phyloP scores from a whole-genome alignment of 208 protist genomes.

The Acanthamoeba healyi region DNA sequence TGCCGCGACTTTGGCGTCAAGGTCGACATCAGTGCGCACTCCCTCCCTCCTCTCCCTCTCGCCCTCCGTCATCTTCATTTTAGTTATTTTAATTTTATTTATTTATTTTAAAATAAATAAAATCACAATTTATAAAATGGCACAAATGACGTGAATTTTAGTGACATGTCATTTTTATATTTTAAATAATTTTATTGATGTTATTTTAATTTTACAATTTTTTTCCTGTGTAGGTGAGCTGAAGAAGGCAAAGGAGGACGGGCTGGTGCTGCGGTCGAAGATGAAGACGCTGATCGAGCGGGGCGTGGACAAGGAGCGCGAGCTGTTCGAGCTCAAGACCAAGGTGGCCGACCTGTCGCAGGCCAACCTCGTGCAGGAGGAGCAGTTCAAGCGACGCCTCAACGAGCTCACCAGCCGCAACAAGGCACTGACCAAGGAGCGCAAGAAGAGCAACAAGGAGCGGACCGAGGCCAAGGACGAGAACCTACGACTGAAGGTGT shows the following conservation, averaged over 20 bases:
- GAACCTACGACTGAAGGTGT: conserved; percentile 23
- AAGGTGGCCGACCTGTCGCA: conserved; percentile 1
- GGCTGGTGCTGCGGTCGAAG: neutral
- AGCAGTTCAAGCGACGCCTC: neutral
- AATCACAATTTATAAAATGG: neutral
- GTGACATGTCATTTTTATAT: no score
- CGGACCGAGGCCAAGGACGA: neutral
- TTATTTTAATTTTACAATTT: neutral
- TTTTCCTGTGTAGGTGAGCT: neutral
- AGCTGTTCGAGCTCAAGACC: conserved; percentile 54
- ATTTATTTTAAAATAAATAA: neutral
- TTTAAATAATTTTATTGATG: neutral
- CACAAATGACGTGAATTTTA: neutral
- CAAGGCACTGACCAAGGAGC: conserved; percentile 45
- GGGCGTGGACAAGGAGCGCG: conserved; percentile 60
- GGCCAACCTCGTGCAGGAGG: conserved; percentile 54
- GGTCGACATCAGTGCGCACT: conserved; percentile 25
- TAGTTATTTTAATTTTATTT: neutral
- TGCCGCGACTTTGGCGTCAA: conserved; percentile 68
- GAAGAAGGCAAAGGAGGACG: conserved; percentile 14
- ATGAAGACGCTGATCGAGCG: conserved; percentile 25
- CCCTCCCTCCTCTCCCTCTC: no score
- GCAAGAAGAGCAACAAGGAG: conserved; percentile 12
- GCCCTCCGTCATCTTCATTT: neutral
- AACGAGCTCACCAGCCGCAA: neutral